A percentile compares a stretch with the other conserved stretches of the same genome.
Conservation (phyloP, 208 protist species). For the Wallacemonas sp. region DNA sequence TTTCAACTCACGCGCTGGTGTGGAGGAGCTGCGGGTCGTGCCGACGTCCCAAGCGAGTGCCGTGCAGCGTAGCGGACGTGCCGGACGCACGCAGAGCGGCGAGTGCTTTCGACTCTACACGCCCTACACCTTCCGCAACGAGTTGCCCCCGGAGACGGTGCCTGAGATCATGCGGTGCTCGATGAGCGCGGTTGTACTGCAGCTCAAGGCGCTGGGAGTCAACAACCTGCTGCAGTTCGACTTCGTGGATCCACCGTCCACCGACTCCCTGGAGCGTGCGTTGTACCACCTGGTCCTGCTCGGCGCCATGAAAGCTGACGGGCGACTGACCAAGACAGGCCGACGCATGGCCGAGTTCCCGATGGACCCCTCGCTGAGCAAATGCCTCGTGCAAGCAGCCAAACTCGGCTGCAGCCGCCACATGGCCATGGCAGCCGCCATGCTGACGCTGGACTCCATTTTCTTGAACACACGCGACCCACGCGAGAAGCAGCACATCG, state of each 20-base stretch:
- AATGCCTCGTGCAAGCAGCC: conserved; percentile 83
- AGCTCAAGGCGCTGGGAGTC: conserved; percentile 97
- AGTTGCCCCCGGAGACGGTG: conserved; percentile 91
- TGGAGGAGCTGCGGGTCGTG: conserved; percentile 95
- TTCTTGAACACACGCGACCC: conserved; percentile 96
- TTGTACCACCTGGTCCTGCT: conserved; percentile 98
- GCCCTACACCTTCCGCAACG: conserved; percentile 93
- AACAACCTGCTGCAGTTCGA: conserved; percentile 97
- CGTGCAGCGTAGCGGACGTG: conserved; percentile 94
- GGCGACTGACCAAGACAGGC: conserved; percentile 95
- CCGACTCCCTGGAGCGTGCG: conserved; percentile 96
- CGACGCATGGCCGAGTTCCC: conserved; percentile 99
- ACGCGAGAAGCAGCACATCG: conserved; percentile 54
- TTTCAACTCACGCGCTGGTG: conserved; percentile 96
- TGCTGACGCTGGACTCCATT: conserved; percentile 93
- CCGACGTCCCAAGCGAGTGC: conserved; percentile 97
- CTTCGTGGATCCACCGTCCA: conserved; percentile 97
- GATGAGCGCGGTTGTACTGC: conserved; percentile 95
- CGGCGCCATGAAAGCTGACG: conserved; percentile 98
- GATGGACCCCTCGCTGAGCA: conserved; percentile 97
- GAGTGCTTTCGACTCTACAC: conserved; percentile 98
- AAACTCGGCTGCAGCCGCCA: conserved; percentile 78
- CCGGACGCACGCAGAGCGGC: conserved; percentile 93
- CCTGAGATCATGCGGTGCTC: conserved; percentile 98
- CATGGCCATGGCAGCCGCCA: conserved; percentile 87